These are phyloP conservation scores for Pleomassaria siparia DNA, from an alignment of 2,329 filamentous ascomycete species.

Conservation along the genomic window DNA sequence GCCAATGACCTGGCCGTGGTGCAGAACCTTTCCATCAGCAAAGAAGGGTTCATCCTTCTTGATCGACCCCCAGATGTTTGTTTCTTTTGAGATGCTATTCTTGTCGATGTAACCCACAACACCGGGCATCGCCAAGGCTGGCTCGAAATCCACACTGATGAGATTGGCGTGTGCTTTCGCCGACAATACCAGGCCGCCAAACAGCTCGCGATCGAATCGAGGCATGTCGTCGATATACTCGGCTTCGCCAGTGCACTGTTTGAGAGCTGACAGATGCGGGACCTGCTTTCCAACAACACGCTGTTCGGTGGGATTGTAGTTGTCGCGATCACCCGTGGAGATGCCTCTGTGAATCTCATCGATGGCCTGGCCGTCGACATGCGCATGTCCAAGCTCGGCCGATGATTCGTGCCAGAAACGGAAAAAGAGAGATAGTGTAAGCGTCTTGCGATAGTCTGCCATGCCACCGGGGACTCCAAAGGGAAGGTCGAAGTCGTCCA, in stretches of 20 bases:
- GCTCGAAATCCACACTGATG: conserved; percentile 71
- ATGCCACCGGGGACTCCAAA: conserved; percentile 94
- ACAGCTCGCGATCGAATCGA: conserved; percentile 78
- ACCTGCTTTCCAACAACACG: conserved; percentile 80
- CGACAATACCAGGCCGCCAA: conserved; percentile 83
- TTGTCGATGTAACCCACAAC: conserved; percentile 84
- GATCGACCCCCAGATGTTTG: conserved; percentile 91
- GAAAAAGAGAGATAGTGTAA: conserved; percentile 92
- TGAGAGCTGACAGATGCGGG: conserved; percentile 83
- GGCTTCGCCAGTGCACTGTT: conserved; percentile 89
- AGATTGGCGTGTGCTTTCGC: conserved; percentile 86
- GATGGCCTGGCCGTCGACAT: conserved; percentile 70
- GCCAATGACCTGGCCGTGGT: conserved; percentile 87
- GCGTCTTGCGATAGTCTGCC: conserved; percentile 88
- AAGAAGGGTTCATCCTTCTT: conserved; percentile 83
- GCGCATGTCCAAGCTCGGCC: conserved; percentile 57
- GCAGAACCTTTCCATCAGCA: conserved; percentile 82
- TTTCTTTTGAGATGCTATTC: conserved; percentile 72
- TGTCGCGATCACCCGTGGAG: conserved; percentile 75
- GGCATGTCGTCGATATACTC: conserved; percentile 96
- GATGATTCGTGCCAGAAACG: conserved; percentile 93
- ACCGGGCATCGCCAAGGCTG: conserved; percentile 80
- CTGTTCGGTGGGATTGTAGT: conserved; percentile 76
- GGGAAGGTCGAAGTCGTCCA: conserved; percentile 78
- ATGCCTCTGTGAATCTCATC: conserved; percentile 81